A percentile compares a stretch with the other conserved stretches of the same genome.
These are phyloP conservation scores for Colletotrichum siamense DNA, from an alignment of 2,329 filamentous ascomycete genomes.

Conservation along the genomic window DNA sequence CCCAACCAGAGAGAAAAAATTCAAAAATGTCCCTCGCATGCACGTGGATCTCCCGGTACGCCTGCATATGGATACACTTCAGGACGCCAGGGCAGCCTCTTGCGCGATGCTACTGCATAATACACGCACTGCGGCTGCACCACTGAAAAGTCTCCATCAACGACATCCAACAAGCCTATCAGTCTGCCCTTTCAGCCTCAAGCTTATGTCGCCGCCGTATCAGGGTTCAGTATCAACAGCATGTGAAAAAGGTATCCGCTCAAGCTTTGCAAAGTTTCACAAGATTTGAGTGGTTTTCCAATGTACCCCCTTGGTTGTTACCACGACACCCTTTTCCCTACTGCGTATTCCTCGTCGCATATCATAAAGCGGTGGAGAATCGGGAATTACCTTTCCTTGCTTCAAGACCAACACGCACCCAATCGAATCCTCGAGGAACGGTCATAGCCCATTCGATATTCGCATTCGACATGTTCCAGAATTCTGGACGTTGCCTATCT, in stretches of 20 bases:
- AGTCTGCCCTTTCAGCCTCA: neutral
- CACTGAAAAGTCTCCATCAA: neutral
- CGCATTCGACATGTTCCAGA: neutral
- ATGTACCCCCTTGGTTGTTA: neutral
- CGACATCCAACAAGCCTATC: neutral
- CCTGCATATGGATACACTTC: conserved; percentile 10
- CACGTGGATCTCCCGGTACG: conserved; percentile 15
- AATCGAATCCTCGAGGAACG: neutral
- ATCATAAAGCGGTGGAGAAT: neutral
- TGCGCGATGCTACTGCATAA: neutral
- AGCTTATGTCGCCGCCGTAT: neutral
- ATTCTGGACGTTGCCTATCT: neutral
- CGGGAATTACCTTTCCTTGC: conserved; percentile 3
- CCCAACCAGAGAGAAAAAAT: neutral
- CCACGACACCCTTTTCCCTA: neutral
- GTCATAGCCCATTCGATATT: neutral
- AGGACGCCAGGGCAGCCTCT: neutral
- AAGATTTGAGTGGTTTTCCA: neutral
- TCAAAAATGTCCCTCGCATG: neutral
- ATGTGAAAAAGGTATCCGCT: conserved; percentile 12
- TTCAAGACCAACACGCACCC: neutral
- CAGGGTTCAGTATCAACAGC: neutral
- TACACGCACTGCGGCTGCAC: neutral
- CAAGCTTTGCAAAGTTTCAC: neutral
- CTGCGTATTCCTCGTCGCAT: neutral